These are phyloP conservation scores for Suillus lakei DNA, from an alignment of 768 basidiomycete species.

Conservation along the genomic window DNA sequence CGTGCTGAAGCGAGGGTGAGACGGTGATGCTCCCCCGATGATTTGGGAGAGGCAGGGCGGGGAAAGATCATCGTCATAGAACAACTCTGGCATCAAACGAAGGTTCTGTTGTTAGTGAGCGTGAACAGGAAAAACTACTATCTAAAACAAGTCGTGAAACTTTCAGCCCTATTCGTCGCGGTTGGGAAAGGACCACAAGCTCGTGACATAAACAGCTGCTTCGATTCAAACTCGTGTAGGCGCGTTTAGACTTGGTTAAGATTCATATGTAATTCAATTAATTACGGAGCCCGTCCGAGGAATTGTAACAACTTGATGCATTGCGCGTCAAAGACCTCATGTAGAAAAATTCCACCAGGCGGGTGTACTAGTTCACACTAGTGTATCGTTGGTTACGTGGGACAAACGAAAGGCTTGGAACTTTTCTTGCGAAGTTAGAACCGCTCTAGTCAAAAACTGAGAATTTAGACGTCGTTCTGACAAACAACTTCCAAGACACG, in stretches of 20 bases:
- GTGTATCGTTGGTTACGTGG: neutral
- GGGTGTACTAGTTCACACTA: neutral
- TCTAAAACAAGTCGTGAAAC: neutral
- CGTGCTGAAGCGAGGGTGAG: conserved; percentile 8
- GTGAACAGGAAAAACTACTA: neutral
- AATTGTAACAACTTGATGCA: neutral
- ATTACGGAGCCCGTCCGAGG: neutral
- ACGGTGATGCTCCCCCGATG: conserved; percentile 16
- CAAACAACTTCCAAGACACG: neutral
- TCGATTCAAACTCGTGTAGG: neutral
- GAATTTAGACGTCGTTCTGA: neutral
- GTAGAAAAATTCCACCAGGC: neutral
- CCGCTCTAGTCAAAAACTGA: neutral
- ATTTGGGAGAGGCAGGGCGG: conserved; percentile 18
- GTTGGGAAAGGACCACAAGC: neutral
- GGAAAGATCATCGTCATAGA: conserved; percentile 16
- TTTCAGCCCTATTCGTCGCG: neutral
- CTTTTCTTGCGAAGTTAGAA: neutral
- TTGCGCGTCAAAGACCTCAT: neutral
- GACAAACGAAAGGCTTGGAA: neutral
- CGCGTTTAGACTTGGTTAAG: neutral
- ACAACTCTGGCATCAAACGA: conserved; percentile 3
- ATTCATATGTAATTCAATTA: neutral
- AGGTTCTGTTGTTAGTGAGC: neutral
- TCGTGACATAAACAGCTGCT: neutral